Conservation (phyloP, 805 yeast genomes). For the Scheffersomyces amazonensis region DNA sequence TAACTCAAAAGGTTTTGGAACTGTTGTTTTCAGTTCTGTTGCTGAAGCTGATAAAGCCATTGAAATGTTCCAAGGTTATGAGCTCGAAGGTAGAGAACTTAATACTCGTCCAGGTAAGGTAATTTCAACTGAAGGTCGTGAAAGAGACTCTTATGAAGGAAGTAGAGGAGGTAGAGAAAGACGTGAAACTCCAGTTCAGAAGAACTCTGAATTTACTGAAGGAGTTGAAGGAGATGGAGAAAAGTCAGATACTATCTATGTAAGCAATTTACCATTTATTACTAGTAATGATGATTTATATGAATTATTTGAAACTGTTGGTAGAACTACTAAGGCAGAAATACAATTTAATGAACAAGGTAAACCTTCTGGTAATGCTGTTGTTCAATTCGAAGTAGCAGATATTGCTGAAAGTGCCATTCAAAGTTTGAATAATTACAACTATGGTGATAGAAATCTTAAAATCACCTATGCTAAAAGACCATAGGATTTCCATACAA, state of each 20-base stretch:
- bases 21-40: conserved; percentile 62
- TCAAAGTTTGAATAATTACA: conserved; percentile 70
- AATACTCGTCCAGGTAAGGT: conserved; percentile 72
- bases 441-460: conserved; percentile 79
- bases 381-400: conserved; percentile 66
- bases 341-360: conserved; percentile 60
- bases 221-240: conserved; percentile 63
- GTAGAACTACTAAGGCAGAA: conserved; percentile 73
- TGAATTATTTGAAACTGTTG: conserved; percentile 84
- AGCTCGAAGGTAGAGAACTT: conserved; percentile 69
- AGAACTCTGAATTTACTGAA: conserved; percentile 58
- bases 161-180: conserved; percentile 1
- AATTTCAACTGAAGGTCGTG: conserved; percentile 9
- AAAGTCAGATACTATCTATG: conserved; percentile 51
- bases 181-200: conserved; percentile 8
- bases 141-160: conserved; percentile 2
- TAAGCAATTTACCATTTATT: conserved; percentile 81
- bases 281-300: conserved; percentile 82
- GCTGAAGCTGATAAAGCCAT: conserved; percentile 76
- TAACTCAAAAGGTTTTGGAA: conserved; percentile 83
- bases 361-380: conserved; percentile 80
- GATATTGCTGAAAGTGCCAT: conserved; percentile 76
- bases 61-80: conserved; percentile 63
- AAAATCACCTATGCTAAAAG: conserved; percentile 62
- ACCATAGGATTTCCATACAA: too few species aligned